A percentile compares a stretch with the other conserved stretches of the same genome.
phyloP scores from a whole-genome alignment of 164 flowering plant genomes.

The Chimonanthus salicifolius region DNA sequence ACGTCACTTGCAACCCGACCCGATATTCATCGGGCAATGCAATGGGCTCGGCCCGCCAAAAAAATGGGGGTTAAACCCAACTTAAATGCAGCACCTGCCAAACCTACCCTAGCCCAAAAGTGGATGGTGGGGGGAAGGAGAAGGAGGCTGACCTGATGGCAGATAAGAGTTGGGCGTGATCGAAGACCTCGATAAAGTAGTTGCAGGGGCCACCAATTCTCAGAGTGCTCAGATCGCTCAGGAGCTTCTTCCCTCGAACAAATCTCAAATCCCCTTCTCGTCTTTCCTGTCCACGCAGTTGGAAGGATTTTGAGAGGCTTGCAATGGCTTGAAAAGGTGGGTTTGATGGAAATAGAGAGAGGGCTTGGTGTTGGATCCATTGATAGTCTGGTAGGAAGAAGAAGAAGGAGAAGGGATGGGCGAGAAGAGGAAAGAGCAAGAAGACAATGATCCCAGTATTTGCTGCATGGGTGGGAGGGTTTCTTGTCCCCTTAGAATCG shows the following conservation, averaged over 20 bases:
- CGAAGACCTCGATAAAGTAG: slow-evolving; percentile 9
- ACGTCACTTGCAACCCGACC: too few relatives aligned
- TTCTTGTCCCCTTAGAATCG: too few relatives aligned
- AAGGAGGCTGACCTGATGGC: slow-evolving; percentile 2
- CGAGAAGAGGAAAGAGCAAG: background rate
- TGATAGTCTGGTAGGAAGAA: background rate
- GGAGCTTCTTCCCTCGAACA: slow-evolving; percentile 8
- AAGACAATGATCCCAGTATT: background rate
- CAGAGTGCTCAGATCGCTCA: slow-evolving; percentile 17
- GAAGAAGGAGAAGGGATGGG: background rate
- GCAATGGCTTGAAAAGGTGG: background rate
- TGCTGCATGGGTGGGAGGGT: background rate
- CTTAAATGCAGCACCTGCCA: too few relatives aligned
- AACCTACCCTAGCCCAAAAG: too few relatives aligned
- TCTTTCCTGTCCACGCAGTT: background rate
- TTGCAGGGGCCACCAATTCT: slow-evolving; percentile 17
- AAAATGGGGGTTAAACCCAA: too few relatives aligned
- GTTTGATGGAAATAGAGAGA: background rate
- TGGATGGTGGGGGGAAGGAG: background rate
- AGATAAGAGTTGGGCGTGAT: slow-evolving; percentile 13
- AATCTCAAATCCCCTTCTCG: background rate
- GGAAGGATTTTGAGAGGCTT: background rate
- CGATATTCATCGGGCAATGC: too few relatives aligned
- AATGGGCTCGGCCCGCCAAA: too few relatives aligned
- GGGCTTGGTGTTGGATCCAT: background rate